Conservation (phyloP, 805 yeast species). For the Cyberlindnera meyerae region DNA sequence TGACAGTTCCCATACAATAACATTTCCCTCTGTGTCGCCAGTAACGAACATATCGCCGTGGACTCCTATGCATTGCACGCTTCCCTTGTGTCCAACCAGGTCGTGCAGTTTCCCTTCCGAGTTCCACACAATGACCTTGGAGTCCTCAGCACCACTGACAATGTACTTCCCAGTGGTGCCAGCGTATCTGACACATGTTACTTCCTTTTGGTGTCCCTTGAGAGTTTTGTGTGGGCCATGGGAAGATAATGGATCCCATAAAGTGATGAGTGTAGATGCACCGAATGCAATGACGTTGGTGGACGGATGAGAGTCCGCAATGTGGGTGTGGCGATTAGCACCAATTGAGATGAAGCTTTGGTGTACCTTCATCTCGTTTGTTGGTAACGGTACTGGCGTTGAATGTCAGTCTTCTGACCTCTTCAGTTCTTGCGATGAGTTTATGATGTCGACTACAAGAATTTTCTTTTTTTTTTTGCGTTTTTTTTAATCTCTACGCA, state of each 20-base stretch:
- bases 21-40: slow-evolving; percentile 61
- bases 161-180: slow-evolving; percentile 44
- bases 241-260: slow-evolving; percentile 56
- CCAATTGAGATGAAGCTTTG: slow-evolving; percentile 48
- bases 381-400: no score
- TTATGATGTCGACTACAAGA: no score
- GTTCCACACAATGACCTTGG: slow-evolving; percentile 57
- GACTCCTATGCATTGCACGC: slow-evolving; percentile 50
- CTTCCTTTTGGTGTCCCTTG: slow-evolving; percentile 55
- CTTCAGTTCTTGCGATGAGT: no score
- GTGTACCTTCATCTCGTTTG: no score
- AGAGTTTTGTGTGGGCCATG: slow-evolving; percentile 51
- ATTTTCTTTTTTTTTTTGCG: no score
- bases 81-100: slow-evolving; percentile 38
- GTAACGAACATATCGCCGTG: slow-evolving; percentile 40
- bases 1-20: slow-evolving; percentile 47
- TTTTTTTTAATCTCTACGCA: background rate
- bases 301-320: slow-evolving; percentile 44
- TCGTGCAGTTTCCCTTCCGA: slow-evolving; percentile 13
- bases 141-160: slow-evolving; percentile 67
- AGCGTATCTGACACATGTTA: slow-evolving; percentile 62
- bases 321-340: slow-evolving; percentile 62
- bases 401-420: no score
- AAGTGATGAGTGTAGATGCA: slow-evolving; percentile 58
- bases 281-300: slow-evolving; percentile 59